Base-by-base conservation (phyloP, 352 stramenopile species). In the Phytophthora capsici region DNA sequence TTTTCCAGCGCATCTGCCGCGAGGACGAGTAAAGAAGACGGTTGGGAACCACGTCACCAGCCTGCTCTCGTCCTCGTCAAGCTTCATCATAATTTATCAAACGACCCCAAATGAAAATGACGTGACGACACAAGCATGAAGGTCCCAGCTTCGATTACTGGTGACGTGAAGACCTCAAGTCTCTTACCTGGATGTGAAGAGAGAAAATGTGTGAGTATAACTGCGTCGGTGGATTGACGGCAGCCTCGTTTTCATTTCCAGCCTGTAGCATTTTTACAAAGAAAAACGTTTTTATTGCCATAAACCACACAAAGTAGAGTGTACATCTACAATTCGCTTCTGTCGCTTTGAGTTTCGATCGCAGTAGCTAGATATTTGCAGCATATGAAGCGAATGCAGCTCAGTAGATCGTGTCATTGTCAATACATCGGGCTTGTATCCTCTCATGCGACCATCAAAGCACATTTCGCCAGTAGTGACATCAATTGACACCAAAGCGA, bases 1-100 rank as follows among this genome's bases (percentile, higher is more conserved):
- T 94, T 55, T 94, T 94, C 69, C 83, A 91, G 71, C 80, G 83
- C 58, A 94, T 94, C 58, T 94, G 85, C 62, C 83, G 81, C 37
- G 85, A 94, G 67, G 78, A 86, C 41, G 71, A 76, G 36, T 84
- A 86, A 45, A 56, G n/a, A 40, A 12, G 38, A 20, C 32, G 23
- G 17, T 4, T 17, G 5, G 23, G 37, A 63, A 41, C 36, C 60
- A 64, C 28, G 48, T 63, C 47, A 51, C 48, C 46, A 60, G 34
- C 57, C 34, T 60, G 46, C 56, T 54, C 23, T 14, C 2, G 45
- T 69, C 45, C 49, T 64, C 19, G 46, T 65, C 45, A 57, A 54
- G 54, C 50, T 61, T 65, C 56, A 65, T 63, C 46, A 78, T 82
- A 82, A 82, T 82, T 82, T 82, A 82, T 82, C 69, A 75, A 59